Evolutionary conservation across 2,329 filamentous ascomycete genomes (phyloP).

Genomic region (Penicillium sp.): DNA sequence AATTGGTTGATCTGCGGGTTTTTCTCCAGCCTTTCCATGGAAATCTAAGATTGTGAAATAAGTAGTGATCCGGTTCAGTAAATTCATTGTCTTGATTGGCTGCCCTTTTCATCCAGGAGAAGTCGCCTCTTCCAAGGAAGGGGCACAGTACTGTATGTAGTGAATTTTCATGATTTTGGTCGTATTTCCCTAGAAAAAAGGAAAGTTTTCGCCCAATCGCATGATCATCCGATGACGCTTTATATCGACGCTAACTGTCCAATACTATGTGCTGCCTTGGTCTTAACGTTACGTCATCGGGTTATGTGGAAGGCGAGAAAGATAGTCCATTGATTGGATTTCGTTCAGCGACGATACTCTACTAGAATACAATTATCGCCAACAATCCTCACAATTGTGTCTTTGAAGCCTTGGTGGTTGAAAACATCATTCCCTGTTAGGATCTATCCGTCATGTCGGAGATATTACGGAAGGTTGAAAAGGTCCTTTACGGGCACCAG

Average conservation of each 20-base stretch:
- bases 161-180: not conserved
- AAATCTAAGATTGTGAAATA: no score
- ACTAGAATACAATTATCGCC: not conserved
- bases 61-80: not conserved
- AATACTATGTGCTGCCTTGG: not conserved
- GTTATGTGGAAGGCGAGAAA: not conserved
- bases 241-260: not conserved
- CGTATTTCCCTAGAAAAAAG: not conserved
- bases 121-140: not conserved
- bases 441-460: not conserved
- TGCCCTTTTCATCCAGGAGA: not conserved
- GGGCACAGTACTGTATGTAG: not conserved
- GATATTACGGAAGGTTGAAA: not conserved
- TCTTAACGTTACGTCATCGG: not conserved
- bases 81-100: not conserved
- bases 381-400: not conserved
- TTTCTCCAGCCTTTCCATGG: not conserved
- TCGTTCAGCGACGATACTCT: not conserved
- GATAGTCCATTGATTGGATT: not conserved
- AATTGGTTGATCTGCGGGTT: not conserved
- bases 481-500: not conserved
- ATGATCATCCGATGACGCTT: not conserved
- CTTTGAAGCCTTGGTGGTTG: not conserved
- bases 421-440: not conserved
- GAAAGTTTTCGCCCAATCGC: not conserved